Evolutionary conservation across 495 filamentous ascomycete species (phyloP).

Genomic region (Aspergillus wentii): DNA sequence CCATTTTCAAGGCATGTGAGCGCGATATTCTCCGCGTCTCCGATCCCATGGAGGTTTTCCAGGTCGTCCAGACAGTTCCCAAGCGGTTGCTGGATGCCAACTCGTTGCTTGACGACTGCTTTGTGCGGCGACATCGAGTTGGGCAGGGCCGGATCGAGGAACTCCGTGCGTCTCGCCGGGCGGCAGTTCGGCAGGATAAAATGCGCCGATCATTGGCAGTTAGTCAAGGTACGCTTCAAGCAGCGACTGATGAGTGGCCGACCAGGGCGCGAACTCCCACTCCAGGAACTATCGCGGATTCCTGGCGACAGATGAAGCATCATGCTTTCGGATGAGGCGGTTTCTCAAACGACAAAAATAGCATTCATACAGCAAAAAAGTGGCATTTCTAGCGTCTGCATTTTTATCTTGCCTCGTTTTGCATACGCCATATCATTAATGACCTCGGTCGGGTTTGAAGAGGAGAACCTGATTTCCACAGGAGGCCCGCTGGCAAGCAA

Average conservation of each 20-base stretch:
- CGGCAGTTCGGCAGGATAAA: constrained; percentile 41
- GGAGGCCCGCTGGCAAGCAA: too few relatives aligned
- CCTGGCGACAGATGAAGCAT: constrained; percentile 38
- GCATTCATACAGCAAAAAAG: too few relatives aligned
- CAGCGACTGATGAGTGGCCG: constrained; percentile 34
- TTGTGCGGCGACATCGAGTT: constrained; percentile 73
- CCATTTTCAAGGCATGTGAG: constrained; percentile 90
- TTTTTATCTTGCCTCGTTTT: too few relatives aligned
- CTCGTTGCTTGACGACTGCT: constrained; percentile 72
- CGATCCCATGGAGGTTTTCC: constrained; percentile 95
- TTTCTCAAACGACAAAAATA: too few relatives aligned
- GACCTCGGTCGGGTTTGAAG: too few relatives aligned
- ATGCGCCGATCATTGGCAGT: constrained; percentile 35
- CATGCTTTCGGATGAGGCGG: constrained; percentile 36
- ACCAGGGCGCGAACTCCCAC: constrained; percentile 24
- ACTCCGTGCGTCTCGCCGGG: constrained; percentile 31
- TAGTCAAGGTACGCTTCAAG: constrained; percentile 34
- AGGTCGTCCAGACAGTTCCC: constrained; percentile 89
- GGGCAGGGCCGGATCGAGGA: constrained; percentile 58
- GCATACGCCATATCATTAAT: too few relatives aligned
- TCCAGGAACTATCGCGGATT: constrained; percentile 30
- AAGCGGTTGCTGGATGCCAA: constrained; percentile 77
- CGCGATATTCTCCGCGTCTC: constrained; percentile 69
- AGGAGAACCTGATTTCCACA: too few relatives aligned
- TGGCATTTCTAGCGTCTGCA: too few relatives aligned